phyloP scores from a whole-genome alignment of 768 basidiomycete genomes.

The Lactarius tabidus region DNA sequence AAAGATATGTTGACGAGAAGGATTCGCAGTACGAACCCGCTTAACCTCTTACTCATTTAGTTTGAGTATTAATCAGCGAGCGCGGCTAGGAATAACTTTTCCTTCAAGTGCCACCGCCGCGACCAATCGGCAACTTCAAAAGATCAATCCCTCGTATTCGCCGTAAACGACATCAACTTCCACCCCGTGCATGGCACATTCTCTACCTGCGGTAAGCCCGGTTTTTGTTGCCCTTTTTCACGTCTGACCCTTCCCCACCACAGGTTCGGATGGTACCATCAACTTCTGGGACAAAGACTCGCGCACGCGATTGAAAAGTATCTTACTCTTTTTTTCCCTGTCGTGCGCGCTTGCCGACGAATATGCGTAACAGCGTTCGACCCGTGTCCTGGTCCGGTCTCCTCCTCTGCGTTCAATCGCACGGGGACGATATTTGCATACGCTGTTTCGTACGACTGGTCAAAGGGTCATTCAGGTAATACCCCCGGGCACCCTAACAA shows the following conservation, averaged over 20 bases:
- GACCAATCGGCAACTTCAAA: constrained; percentile 35
- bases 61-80: neutral
- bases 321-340: constrained; percentile 25
- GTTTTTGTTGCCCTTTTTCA: too few relatives aligned
- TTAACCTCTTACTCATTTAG: neutral
- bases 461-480: constrained; percentile 85
- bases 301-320: constrained; percentile 87
- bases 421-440: constrained; percentile 89
- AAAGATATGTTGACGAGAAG: constrained; percentile 84
- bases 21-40: constrained; percentile 52
- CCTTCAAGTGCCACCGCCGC: constrained; percentile 51
- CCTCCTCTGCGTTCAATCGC: constrained; percentile 80
- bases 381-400: constrained; percentile 66
- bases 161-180: constrained; percentile 56
- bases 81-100: constrained; percentile 45
- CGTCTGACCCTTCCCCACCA: neutral
- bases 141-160: constrained; percentile 46
- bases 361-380: constrained; percentile 58
- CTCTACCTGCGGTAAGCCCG: constrained; percentile 36
- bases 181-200: constrained; percentile 54
- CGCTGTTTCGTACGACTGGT: constrained; percentile 91
- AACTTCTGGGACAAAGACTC: constrained; percentile 96
- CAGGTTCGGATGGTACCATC: constrained; percentile 80
- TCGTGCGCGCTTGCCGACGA: neutral
- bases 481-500: constrained; percentile 69